Evolutionary conservation across 2,329 filamentous ascomycete species (phyloP).

Genomic region (Colletotrichum simmondsii): DNA sequence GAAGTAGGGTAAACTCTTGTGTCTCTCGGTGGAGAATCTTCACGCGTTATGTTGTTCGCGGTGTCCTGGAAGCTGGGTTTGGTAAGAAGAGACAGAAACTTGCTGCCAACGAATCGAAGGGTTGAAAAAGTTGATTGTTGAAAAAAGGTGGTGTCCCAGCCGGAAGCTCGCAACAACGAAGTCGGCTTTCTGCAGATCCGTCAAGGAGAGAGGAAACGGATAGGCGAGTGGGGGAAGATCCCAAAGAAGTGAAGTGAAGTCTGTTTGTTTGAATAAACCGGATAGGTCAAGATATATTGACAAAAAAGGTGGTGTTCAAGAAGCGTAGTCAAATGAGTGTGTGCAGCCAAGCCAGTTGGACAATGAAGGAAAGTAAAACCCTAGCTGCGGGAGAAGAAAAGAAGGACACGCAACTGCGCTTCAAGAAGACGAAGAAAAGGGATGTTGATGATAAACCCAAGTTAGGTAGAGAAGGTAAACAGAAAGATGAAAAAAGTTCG

Average conservation of each 20-base stretch:
- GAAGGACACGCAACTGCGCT: slow-evolving; percentile 46
- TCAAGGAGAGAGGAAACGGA: slow-evolving; percentile 31
- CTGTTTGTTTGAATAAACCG: slow-evolving; percentile 36
- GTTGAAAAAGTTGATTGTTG: slow-evolving; percentile 11
- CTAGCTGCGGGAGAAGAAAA: slow-evolving; percentile 56
- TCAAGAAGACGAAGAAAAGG: slow-evolving; percentile 53
- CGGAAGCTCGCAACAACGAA: slow-evolving; percentile 33
- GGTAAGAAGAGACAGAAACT: slow-evolving; percentile 31
- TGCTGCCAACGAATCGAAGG: slow-evolving; percentile 32
- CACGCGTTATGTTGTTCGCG: slow-evolving; percentile 24
- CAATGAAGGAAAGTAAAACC: slow-evolving; percentile 53
- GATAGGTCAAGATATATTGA: slow-evolving; percentile 36
- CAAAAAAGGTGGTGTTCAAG: slow-evolving; percentile 45
- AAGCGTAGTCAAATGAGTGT: slow-evolving; percentile 64
- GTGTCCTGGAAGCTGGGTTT: slow-evolving; percentile 30
- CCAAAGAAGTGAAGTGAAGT: slow-evolving; percentile 34
- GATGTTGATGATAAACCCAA: slow-evolving; percentile 40
- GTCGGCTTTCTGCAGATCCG: slow-evolving; percentile 33
- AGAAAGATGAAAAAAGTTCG: slow-evolving; percentile 35
- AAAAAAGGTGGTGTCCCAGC: slow-evolving; percentile 26
- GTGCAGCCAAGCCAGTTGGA: slow-evolving; percentile 69
- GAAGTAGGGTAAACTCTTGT: slow-evolving; percentile 10
- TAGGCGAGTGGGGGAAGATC: slow-evolving; percentile 18
- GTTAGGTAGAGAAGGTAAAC: slow-evolving; percentile 42
- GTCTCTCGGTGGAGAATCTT: slow-evolving; percentile 22